Conservation (phyloP, 2,329 filamentous ascomycete species). For the Cercospora sojina region DNA sequence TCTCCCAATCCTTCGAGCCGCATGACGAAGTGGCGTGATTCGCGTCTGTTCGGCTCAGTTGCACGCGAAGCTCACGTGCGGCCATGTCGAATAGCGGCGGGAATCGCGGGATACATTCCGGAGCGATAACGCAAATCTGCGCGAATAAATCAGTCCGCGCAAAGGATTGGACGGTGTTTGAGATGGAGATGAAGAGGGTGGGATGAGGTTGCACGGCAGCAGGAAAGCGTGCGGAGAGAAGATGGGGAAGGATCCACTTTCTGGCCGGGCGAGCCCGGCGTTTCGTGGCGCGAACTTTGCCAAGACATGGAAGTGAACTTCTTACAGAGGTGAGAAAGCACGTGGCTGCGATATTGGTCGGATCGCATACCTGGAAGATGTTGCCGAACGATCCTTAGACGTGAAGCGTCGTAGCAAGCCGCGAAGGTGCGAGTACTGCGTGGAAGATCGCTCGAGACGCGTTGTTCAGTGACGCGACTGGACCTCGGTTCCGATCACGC, state of each 20-base stretch:
- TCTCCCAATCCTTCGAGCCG: not conserved
- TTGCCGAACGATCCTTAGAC: not conserved
- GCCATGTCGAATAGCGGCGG: not conserved
- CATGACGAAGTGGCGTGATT: conserved; percentile 16
- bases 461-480: conserved; percentile 5
- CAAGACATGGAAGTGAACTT: not conserved
- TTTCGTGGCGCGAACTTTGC: not conserved
- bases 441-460: not conserved
- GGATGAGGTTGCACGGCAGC: conserved; percentile 2
- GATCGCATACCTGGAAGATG: not conserved
- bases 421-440: not conserved
- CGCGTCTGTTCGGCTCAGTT: conserved; percentile 10
- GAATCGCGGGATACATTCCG: not conserved
- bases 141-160: not conserved
- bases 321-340: not conserved
- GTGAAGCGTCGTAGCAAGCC: not conserved
- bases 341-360: not conserved
- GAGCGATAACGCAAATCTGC: not conserved
- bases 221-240: conserved; percentile 8
- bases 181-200: not conserved
- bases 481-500: conserved; percentile 3
- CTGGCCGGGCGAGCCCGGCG: not conserved
- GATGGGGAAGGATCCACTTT: conserved; percentile 5
- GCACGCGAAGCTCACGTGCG: conserved; percentile 15
- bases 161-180: not conserved